phyloP scores from a whole-genome alignment of 2,329 filamentous ascomycete species.

The Plectosphaerella sp. region DNA sequence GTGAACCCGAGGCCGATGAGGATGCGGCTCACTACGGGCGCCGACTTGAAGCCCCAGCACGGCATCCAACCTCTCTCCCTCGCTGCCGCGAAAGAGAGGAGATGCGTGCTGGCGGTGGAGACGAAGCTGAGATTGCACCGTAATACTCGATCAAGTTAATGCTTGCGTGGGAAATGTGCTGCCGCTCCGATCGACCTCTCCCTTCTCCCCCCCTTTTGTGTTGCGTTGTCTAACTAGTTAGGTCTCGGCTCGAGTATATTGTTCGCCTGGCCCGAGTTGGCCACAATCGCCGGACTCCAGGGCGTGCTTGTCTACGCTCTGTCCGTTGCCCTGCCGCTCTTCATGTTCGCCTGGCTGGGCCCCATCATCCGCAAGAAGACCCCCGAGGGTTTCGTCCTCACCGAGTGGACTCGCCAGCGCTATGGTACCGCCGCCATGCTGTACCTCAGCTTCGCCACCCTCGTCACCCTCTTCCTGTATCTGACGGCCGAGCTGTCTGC shows the following conservation, averaged over 20 bases:
- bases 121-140: constrained; percentile 93
- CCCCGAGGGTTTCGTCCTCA: constrained; percentile 79
- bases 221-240: constrained; percentile 41
- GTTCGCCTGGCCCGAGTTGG: constrained; percentile 77
- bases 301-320: constrained; percentile 74
- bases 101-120: constrained; percentile 33
- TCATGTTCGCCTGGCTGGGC: constrained; percentile 70
- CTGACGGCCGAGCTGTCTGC: constrained; percentile 83
- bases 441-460: constrained; percentile 72
- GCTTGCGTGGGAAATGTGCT: constrained; percentile 98
- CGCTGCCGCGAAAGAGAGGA: constrained; percentile 23
- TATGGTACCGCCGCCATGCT: constrained; percentile 67
- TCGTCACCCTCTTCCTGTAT: constrained; percentile 80
- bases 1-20: constrained; percentile 17
- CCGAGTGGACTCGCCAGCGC: constrained; percentile 77
- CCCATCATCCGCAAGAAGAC: constrained; percentile 76
- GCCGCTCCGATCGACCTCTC: constrained; percentile 61
- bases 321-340: constrained; percentile 65
- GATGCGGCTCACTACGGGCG: constrained; percentile 82
- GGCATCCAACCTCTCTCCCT: constrained; percentile 46
- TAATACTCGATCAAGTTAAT: constrained; percentile 99
- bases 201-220: constrained; percentile 14
- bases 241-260: constrained; percentile 80
- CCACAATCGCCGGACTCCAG: constrained; percentile 74
- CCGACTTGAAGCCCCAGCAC: constrained; percentile 50